Evolutionary conservation across 1,284 basidiomycete genomes (phyloP).

Genomic region (Apiotrichum akiyoshidainum): DNA sequence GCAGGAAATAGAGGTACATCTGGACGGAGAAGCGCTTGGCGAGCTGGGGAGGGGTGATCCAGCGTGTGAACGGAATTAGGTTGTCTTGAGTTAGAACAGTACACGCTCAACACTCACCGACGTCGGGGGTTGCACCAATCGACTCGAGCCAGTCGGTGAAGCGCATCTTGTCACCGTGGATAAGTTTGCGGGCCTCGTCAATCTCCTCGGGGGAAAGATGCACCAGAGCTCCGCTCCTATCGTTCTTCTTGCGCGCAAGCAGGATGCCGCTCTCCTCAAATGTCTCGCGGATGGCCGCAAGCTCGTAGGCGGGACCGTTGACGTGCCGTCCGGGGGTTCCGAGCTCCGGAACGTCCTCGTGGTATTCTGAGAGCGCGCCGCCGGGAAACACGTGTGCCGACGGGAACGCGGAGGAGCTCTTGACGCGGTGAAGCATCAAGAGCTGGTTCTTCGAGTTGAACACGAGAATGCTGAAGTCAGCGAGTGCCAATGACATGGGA

Average conservation of each 20-base stretch:
- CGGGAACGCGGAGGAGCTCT: constrained; percentile 14
- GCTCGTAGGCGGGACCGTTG: constrained; percentile 14
- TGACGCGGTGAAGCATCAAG: constrained; percentile 18
- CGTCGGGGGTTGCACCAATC: constrained; percentile 13
- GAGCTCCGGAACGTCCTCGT: constrained; percentile 11
- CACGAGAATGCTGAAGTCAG: constrained; percentile 12
- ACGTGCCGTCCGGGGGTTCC: constrained; percentile 7
- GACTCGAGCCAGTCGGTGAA: constrained; percentile 17
- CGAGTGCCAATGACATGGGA: not conserved
- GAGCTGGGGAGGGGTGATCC: constrained; percentile 16
- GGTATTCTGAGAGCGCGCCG: constrained; percentile 13
- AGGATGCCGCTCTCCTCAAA: constrained; percentile 24
- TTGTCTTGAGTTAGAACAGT: constrained; percentile 7
- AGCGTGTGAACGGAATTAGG: constrained; percentile 20
- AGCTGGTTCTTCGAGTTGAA: constrained; percentile 17
- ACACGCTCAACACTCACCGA: not conserved
- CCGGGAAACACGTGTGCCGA: constrained; percentile 19
- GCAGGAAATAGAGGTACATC: constrained; percentile 25
- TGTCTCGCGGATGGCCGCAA: constrained; percentile 19
- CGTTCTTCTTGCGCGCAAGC: constrained; percentile 7
- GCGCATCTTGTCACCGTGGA: constrained; percentile 14
- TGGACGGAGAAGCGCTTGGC: constrained; percentile 21
- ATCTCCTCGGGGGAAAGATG: constrained; percentile 1
- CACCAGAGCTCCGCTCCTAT: not conserved
- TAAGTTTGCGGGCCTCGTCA: constrained; percentile 1